phyloP scores from a whole-genome alignment of 2,329 filamentous ascomycete genomes.

The Microascus cirrosus region DNA sequence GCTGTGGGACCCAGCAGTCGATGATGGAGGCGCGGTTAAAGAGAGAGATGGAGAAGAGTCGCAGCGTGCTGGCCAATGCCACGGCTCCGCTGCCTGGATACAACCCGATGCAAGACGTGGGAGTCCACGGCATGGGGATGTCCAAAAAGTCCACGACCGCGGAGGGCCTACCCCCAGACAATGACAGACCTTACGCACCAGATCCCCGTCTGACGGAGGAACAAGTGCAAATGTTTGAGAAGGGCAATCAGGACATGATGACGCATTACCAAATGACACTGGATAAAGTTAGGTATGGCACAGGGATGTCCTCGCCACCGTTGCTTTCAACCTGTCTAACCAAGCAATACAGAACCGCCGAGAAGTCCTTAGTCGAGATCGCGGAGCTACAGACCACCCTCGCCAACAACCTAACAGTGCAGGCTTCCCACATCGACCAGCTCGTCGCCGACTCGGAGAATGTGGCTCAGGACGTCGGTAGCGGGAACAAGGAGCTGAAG shows the following conservation, averaged over 20 bases:
- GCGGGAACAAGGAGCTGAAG: slow-evolving; percentile 85
- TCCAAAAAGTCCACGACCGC: slow-evolving; percentile 9
- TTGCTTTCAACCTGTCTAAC: neutral
- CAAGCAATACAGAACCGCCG: slow-evolving; percentile 54
- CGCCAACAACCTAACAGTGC: slow-evolving; percentile 71
- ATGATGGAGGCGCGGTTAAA: slow-evolving; percentile 90
- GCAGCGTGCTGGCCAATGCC: slow-evolving; percentile 69
- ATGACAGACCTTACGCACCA: slow-evolving; percentile 6
- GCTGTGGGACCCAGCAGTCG: slow-evolving; percentile 65
- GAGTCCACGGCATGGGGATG: slow-evolving; percentile 6
- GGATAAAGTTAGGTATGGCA: slow-evolving; percentile 77
- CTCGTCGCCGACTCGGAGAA: slow-evolving; percentile 72
- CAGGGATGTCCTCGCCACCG: neutral
- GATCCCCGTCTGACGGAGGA: slow-evolving; percentile 60
- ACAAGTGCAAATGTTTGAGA: slow-evolving; percentile 85
- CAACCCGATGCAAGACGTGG: slow-evolving; percentile 5
- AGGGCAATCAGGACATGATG: slow-evolving; percentile 86
- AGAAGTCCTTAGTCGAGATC: slow-evolving; percentile 86
- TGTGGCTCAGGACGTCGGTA: slow-evolving; percentile 77
- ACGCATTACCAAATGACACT: slow-evolving; percentile 90
- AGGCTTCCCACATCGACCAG: slow-evolving; percentile 82
- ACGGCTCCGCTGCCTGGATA: slow-evolving; percentile 14
- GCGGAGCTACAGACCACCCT: slow-evolving; percentile 84
- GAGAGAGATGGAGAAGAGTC: slow-evolving; percentile 79
- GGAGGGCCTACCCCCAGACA: slow-evolving; percentile 12